Evolutionary conservation across 1,284 basidiomycete genomes (phyloP).

Genomic region (Peniophora sp.): DNA sequence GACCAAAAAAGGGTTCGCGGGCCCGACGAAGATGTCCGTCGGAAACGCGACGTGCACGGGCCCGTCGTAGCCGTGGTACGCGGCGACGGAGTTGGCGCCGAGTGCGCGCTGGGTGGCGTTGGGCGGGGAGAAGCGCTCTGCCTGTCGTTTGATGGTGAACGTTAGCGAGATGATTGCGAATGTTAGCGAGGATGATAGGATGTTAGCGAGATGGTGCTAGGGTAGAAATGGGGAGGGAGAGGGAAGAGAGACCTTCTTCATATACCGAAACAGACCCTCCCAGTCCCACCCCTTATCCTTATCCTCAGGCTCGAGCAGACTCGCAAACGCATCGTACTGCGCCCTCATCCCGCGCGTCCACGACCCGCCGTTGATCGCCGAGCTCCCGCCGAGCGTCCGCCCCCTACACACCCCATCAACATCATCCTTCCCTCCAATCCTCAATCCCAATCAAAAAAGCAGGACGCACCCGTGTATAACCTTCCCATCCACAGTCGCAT

Average conservation of each 20-base stretch:
- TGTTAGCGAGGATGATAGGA: neutral
- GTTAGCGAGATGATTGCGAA: neutral
- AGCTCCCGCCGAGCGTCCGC: neutral
- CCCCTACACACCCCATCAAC: neutral
- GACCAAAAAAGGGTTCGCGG: conserved; percentile 44
- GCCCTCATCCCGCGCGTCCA: neutral
- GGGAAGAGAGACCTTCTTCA: conserved; percentile 29
- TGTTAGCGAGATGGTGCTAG: neutral
- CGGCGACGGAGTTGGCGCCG: conserved; percentile 36
- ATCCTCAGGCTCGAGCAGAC: neutral
- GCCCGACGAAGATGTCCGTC: conserved; percentile 47
- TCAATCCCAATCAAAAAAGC: neutral
- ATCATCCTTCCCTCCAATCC: neutral
- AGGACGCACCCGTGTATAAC: neutral
- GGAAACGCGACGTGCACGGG: conserved; percentile 47
- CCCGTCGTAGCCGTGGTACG: conserved; percentile 45
- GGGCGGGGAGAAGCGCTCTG: conserved; percentile 48
- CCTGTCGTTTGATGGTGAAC: conserved; percentile 21
- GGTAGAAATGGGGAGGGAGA: no score
- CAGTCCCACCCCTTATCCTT: conserved; percentile 48
- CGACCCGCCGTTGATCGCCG: neutral
- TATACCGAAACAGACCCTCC: conserved; percentile 40
- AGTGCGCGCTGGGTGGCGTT: conserved; percentile 37
- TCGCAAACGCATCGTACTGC: conserved; percentile 1
- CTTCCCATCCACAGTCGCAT: neutral